Percentiles rank a stretch among this genome's conserved stretches.
These are phyloP conservation scores for Alnus rubra DNA, from an alignment of 306 rosid genomes.

Conservation along the genomic window DNA sequence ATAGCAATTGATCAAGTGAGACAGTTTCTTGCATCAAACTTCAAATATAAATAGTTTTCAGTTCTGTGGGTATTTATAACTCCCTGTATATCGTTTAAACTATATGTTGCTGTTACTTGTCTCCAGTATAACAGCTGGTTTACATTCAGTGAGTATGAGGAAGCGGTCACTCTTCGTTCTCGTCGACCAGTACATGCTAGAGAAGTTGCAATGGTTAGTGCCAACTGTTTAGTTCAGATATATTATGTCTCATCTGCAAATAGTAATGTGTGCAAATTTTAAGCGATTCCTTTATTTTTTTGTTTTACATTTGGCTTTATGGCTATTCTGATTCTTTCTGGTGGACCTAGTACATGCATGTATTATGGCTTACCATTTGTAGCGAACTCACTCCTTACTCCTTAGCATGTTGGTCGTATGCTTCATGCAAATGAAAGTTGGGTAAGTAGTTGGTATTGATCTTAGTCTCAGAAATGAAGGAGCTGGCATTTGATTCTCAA, in stretches of 20 bases:
- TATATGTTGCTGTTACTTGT: conserved; percentile 33
- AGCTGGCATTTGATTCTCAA: neutral
- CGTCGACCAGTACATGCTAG: conserved; percentile 84
- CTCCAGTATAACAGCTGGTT: conserved; percentile 94
- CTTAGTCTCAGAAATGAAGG: neutral
- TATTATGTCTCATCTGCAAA: neutral
- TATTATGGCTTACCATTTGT: neutral
- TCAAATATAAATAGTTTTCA: neutral
- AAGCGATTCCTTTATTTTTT: neutral
- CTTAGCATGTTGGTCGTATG: neutral
- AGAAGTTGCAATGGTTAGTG: conserved; percentile 71
- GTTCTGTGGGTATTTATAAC: neutral
- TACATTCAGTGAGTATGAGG: conserved; percentile 91
- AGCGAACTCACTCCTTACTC: neutral
- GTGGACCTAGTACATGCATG: neutral
- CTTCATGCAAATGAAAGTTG: conserved; percentile 1
- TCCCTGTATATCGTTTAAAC: conserved; percentile 17
- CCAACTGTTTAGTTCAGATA: neutral
- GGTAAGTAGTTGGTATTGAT: neutral
- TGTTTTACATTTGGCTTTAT: neutral
- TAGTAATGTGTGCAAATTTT: neutral
- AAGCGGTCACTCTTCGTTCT: conserved; percentile 78
- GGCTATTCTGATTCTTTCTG: neutral
- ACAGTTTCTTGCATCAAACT: conserved; percentile 8
- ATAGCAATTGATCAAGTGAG: conserved; percentile 96